Evolutionary conservation across 805 yeast species (phyloP).

Genomic region (Metschnikowia picachoensis): DNA sequence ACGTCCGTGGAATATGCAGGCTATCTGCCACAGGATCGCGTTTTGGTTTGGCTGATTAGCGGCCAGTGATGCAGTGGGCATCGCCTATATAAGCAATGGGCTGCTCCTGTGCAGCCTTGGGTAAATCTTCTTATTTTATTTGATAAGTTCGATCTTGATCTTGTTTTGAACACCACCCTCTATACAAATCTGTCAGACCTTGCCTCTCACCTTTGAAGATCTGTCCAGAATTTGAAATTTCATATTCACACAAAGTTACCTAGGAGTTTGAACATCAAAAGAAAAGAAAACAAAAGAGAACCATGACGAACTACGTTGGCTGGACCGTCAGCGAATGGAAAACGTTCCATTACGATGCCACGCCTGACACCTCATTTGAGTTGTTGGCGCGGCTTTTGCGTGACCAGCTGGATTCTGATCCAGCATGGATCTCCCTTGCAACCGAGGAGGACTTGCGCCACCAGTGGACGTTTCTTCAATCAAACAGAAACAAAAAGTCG

Average conservation of each 20-base stretch:
- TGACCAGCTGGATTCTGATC: conserved; percentile 58
- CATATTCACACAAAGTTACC: not conserved
- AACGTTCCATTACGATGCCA: conserved; percentile 56
- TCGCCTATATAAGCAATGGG: conserved; percentile 3
- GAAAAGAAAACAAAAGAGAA: not conserved
- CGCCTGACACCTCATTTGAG: conserved; percentile 58
- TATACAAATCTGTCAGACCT: conserved; percentile 1
- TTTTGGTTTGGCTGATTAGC: conserved; percentile 1
- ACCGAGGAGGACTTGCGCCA: conserved; percentile 56
- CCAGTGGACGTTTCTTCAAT: conserved; percentile 77
- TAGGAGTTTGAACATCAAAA: not conserved
- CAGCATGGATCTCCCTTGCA: conserved; percentile 90
- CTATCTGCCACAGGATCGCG: conserved; percentile 2
- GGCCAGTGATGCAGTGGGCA: not conserved
- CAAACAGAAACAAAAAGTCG: conserved; percentile 48
- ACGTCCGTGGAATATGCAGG: conserved; percentile 2
- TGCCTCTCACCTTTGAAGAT: conserved; percentile 8
- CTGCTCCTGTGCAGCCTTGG: not conserved
- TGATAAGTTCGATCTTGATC: not conserved
- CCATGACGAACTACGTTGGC: conserved; percentile 35
- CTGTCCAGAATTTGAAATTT: not conserved
- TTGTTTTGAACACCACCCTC: not conserved
- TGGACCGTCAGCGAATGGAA: conserved; percentile 85
- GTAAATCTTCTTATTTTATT: no score
- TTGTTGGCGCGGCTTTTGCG: conserved; percentile 43